Evolutionary conservation across 805 yeast species (phyloP), one percentile per base, ranked within the genome.

Genomic region (Metschnikowia chrysomelidarum): DNA sequence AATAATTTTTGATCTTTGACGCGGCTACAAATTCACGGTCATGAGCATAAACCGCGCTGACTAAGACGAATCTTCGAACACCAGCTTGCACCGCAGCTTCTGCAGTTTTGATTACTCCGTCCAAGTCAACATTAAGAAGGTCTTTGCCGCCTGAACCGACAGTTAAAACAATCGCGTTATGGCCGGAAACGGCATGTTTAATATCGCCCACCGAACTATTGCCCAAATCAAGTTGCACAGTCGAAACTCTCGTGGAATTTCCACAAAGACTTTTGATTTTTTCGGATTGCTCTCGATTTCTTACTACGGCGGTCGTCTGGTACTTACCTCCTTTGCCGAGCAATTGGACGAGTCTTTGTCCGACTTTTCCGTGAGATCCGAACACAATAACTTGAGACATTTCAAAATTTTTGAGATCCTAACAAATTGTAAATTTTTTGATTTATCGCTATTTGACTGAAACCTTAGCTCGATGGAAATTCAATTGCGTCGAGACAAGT

Each of bases 311-410:
- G 42, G 68, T 47, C 52, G 71, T 45, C 52, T 60, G 38, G 25
- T 27, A 27, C 24, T 36, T 30, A 32, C 41, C 17, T 38, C 44
- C 13, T 15, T 41, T 35, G 50, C 59, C 16, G 64, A 58, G 42
- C 27, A 64, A 54, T n/a, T 56, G 40, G 9, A 76, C 51, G 9
- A 79, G 46, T 2, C 57, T 50, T 38, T 72, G 67, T 24, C 79
- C 86, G n/a, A 79, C 68, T 40, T 70, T 71, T 21, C 85, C 85
- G 51, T 76, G 76, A 14, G 82, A 81, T 24, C 86, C 86, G 35
- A 79, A 57, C 14, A 79, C 53, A 11, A 50, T 40, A 3, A 50
- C 36, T 21, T 36, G 41, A 3, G 41, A 32, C 38, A 34, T 36
- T 10, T 5, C 5, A 19, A 27, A 16, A 17, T n/a, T n/a, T n/a